These are phyloP conservation scores for Leptographium galeiforme DNA, from an alignment of 2,329 filamentous ascomycete species.

Conservation along the genomic window DNA sequence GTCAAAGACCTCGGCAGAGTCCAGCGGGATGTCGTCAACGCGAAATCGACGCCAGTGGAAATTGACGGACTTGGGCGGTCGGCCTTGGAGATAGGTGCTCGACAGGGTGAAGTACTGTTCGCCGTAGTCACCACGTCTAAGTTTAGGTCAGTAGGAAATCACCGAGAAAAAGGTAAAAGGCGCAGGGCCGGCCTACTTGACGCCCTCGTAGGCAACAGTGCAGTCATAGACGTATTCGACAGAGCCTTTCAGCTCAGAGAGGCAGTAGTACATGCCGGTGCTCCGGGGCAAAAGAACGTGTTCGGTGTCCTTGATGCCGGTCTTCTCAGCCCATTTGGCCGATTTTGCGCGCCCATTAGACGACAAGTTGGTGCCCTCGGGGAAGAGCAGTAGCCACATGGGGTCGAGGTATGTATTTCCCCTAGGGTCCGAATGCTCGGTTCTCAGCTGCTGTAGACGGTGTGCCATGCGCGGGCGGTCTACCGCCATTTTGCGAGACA, in stretches of 20 bases:
- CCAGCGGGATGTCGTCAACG: constrained; percentile 66
- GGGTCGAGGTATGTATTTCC: constrained; percentile 50
- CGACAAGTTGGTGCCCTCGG: constrained; percentile 75
- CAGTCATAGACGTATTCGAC: constrained; percentile 84
- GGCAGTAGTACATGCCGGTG: constrained; percentile 67
- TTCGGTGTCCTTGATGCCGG: constrained; percentile 55
- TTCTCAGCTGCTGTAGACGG: constrained; percentile 57
- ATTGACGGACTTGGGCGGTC: constrained; percentile 87
- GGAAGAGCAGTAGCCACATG: constrained; percentile 85
- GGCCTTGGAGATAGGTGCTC: constrained; percentile 78
- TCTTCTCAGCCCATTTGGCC: constrained; percentile 63
- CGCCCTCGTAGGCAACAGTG: constrained; percentile 88
- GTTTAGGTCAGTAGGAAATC: constrained; percentile 4
- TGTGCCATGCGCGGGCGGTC: constrained; percentile 66
- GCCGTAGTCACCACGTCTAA: constrained; percentile 66
- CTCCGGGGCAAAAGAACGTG: constrained; percentile 68
- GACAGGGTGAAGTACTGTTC: constrained; percentile 79
- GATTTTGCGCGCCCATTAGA: constrained; percentile 58
- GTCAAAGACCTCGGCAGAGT: constrained; percentile 63
- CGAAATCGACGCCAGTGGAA: constrained; percentile 89
- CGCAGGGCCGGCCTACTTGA: constrained; percentile 49
- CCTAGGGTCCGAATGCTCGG: constrained; percentile 35
- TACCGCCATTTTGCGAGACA: constrained; percentile 77
- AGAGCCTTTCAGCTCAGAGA: constrained; percentile 59
- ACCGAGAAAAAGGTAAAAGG: background rate